These are phyloP conservation scores for Phytophthora idaei DNA, from an alignment of 352 stramenopile genomes.

Conservation along the genomic window DNA sequence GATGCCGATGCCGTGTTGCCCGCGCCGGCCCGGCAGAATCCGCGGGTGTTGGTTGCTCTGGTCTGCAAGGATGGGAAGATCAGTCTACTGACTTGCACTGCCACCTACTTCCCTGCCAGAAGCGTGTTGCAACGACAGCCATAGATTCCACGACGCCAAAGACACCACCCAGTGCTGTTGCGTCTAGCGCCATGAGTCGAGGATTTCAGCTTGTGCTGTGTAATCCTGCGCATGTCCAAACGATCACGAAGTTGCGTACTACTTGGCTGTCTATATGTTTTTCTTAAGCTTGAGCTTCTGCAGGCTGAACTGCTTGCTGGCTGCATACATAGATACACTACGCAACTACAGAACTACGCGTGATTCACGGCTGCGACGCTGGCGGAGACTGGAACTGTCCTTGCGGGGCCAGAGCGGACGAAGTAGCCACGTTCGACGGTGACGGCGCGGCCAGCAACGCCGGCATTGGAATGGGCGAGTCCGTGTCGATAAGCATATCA, in stretches of 20 bases:
- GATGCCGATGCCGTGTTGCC: background rate
- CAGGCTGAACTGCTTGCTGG: conserved; percentile 13
- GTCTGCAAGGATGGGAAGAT: conserved; percentile 24
- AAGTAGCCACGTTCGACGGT: conserved; percentile 26
- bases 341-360: conserved; percentile 13
- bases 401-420: conserved; percentile 29
- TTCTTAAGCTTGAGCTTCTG: conserved; percentile 16
- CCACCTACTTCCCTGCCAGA: background rate
- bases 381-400: conserved; percentile 28
- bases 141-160: conserved; percentile 14
- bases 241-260: conserved; percentile 4
- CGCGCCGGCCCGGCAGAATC: conserved; percentile 16
- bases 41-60: conserved; percentile 20
- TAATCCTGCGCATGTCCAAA: too few species aligned
- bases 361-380: conserved; percentile 29
- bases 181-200: background rate
- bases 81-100: conserved; percentile 10
- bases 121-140: conserved; percentile 12
- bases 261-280: conserved; percentile 40
- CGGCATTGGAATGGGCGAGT: conserved; percentile 60
- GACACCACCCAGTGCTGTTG: background rate
- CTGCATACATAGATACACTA: conserved; percentile 40
- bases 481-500: conserved; percentile 47
- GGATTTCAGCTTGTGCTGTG: conserved; percentile 4
- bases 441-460: conserved; percentile 36